These are phyloP conservation scores for Eutrema yunnanense DNA, from an alignment of 345 rosid species.

Conservation along the genomic window DNA sequence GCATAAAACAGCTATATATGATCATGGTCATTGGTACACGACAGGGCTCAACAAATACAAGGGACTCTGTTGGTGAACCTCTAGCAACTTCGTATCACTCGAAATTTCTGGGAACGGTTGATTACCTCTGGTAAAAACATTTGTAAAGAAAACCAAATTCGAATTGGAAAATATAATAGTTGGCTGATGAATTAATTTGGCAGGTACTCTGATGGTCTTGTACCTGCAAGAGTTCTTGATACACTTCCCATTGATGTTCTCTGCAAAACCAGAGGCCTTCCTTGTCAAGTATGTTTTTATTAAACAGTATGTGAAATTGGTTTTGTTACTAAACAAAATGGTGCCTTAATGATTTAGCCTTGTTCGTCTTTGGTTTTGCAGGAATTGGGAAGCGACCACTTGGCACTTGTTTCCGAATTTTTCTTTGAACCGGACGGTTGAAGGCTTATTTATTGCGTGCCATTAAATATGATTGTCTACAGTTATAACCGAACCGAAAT, in stretches of 20 bases:
- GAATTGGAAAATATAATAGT: neutral
- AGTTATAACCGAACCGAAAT: neutral
- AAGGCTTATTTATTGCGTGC: neutral
- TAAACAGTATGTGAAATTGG: neutral
- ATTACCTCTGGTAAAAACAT: slow-evolving; percentile 66
- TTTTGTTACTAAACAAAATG: neutral
- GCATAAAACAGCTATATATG: neutral
- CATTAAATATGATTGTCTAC: neutral
- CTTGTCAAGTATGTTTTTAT: slow-evolving; percentile 46
- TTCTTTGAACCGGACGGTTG: slow-evolving; percentile 29
- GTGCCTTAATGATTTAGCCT: neutral
- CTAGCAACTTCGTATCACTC: slow-evolving; percentile 76
- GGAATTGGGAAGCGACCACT: slow-evolving; percentile 81
- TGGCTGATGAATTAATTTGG: neutral
- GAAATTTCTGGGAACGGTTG: slow-evolving; percentile 85
- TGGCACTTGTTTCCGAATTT: slow-evolving; percentile 76
- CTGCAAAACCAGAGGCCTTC: slow-evolving; percentile 61
- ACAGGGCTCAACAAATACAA: slow-evolving; percentile 52
- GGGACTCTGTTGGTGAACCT: slow-evolving; percentile 62
- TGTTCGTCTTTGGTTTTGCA: slow-evolving; percentile 20
- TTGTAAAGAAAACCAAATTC: neutral
- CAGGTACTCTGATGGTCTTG: slow-evolving; percentile 65
- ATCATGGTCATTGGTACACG: slow-evolving; percentile 10
- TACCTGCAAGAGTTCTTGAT: slow-evolving; percentile 63
- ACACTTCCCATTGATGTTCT: slow-evolving; percentile 59